Evolutionary conservation across 2,329 filamentous ascomycete species (phyloP), one percentile per base, ranked within the genome.

Genomic region (Amphichorda felina): DNA sequence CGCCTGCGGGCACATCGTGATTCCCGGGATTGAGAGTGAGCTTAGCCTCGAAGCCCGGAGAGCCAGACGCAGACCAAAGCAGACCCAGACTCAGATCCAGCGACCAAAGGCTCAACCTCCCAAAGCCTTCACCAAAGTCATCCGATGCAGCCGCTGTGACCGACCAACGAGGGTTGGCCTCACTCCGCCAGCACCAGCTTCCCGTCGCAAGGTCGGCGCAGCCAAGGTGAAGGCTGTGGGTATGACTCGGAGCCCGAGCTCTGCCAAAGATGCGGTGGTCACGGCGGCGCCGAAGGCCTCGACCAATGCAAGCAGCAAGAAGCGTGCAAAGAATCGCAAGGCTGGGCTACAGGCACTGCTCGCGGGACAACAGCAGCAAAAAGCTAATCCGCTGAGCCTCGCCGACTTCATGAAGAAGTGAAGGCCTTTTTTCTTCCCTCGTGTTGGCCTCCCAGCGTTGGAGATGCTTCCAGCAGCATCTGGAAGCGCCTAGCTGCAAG

Each of bases 341-440:
- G 70, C 73, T 24, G 75, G 74, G 1, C 59, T 83, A n/a, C 72
- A 79, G 50, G 75, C 76, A 34, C 51, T 82, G 28, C 59, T 82
- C n/a, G 65, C 57, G 4, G 51, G 66, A 33, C 70, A 73, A 43
- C 62, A 61, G 33, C 59, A 56, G 47, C 61, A 63, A 35, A 63
- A 60, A 46, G 46, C 58, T 4, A 46, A 60, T 10, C 40, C 60
- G 46, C 51, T 76, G 21, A 73, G 66, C 41, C 61, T 77, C n/a
- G 59, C 67, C 21, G 67, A 73, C 49, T 75, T 75, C 42, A 65
- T 70, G 61, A 58, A 59, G 37, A 54, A 55, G 40, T 57, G 34
- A 45, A 14, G 17, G 4, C 5, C 11, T 16, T 6, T 37, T 15
- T 26, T 26, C 13, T 17, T 26, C 10, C n/a, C 10, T 24, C 21